Conservation (phyloP, 2,329 filamentous ascomycete genomes). For the Colletotrichum caudatum region DNA sequence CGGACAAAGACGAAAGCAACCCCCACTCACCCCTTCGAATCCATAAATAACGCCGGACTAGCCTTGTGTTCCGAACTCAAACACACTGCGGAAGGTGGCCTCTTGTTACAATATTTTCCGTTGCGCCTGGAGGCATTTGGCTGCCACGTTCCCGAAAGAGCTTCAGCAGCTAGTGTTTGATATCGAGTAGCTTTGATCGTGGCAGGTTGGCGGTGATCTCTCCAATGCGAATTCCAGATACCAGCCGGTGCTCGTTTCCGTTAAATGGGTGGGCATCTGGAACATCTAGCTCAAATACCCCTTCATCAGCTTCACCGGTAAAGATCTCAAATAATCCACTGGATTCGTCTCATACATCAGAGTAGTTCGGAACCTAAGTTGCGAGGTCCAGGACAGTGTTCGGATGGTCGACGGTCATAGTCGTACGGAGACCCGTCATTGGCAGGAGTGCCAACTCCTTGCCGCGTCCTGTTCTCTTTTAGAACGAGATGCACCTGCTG, state of each 20-base stretch:
- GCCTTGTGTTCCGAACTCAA: background rate
- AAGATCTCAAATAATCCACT: too few relatives aligned
- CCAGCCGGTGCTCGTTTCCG: too few relatives aligned
- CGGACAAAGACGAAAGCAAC: background rate
- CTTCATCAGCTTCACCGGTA: too few relatives aligned
- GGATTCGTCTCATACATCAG: too few relatives aligned
- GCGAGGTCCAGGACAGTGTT: too few relatives aligned
- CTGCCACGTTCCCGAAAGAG: background rate
- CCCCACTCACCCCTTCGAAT: background rate
- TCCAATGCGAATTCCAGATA: background rate
- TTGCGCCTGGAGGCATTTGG: too few relatives aligned
- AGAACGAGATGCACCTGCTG: background rate
- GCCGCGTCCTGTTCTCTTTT: background rate
- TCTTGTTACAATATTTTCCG: background rate
- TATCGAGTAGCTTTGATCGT: background rate
- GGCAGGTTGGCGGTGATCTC: background rate
- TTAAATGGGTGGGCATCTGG: too few relatives aligned
- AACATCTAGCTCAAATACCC: too few relatives aligned
- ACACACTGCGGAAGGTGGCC: background rate
- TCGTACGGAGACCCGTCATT: too few relatives aligned
- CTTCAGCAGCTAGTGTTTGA: background rate
- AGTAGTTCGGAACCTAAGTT: too few relatives aligned
- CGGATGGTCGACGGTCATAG: too few relatives aligned
- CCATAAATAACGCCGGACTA: background rate
- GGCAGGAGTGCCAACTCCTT: background rate